Evolutionary conservation across 2,329 filamentous ascomycete genomes (phyloP).

Genomic region (Pleochaeta shiraiana): DNA sequence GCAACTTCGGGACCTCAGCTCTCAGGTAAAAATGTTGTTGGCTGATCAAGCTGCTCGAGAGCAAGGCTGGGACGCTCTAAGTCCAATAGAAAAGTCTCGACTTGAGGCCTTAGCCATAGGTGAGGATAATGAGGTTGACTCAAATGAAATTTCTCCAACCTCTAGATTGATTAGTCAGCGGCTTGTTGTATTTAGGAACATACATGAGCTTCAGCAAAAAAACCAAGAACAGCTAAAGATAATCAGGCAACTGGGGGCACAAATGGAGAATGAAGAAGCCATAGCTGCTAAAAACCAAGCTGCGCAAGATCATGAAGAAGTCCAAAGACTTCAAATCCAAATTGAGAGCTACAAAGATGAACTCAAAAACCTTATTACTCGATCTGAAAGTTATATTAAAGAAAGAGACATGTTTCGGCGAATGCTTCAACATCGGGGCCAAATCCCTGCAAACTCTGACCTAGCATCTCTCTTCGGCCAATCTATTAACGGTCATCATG

Average conservation of each 20-base stretch:
- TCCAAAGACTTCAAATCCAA: conserved; percentile 50
- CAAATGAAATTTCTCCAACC: conserved; percentile 61
- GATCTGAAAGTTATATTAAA: conserved; percentile 81
- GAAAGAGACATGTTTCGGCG: conserved; percentile 97
- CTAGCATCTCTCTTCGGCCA: conserved; percentile 48
- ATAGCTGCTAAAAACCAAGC: conserved; percentile 40
- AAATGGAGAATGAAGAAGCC: conserved; percentile 82
- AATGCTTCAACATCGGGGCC: conserved; percentile 60
- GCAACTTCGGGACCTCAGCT: conserved; percentile 72
- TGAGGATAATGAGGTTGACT: conserved; percentile 45
- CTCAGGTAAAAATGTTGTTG: conserved; percentile 75
- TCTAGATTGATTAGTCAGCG: conserved; percentile 77
- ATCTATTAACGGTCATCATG: conserved; percentile 35
- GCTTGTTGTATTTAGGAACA: conserved; percentile 72
- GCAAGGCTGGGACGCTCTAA: conserved; percentile 51
- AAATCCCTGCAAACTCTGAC: conserved; percentile 34
- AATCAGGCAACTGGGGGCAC: conserved; percentile 63
- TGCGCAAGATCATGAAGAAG: conserved; percentile 43
- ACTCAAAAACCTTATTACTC: conserved; percentile 56
- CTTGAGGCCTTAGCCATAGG: conserved; percentile 60
- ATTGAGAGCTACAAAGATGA: conserved; percentile 68
- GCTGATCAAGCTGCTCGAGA: conserved; percentile 71
- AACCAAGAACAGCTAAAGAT: conserved; percentile 69
- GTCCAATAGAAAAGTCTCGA: conserved; percentile 47
- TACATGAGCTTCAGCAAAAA: conserved; percentile 67